Evolutionary conservation across 2,329 filamentous ascomycete species (phyloP).

Genomic region (Penicillium sp.): DNA sequence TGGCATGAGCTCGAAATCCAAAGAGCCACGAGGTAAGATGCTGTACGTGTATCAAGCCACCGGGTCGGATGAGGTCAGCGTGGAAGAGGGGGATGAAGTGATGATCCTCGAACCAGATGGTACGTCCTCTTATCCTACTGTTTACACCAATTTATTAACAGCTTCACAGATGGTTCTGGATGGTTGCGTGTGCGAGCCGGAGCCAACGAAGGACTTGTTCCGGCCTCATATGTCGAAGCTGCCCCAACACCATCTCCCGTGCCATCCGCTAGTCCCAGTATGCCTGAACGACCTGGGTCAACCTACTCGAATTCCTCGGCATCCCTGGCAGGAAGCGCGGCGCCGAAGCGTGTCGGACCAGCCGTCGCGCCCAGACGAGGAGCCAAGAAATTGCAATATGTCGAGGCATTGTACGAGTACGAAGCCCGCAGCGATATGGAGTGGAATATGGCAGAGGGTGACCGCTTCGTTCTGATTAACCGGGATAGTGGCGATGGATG

Average conservation of each 20-base stretch:
- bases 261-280: conserved; percentile 28
- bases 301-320: conserved; percentile 75
- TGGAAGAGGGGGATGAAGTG: conserved; percentile 76
- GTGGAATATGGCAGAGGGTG: conserved; percentile 86
- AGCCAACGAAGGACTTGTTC: conserved; percentile 75
- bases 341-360: conserved; percentile 79
- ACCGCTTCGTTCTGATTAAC: conserved; percentile 84
- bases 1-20: conserved; percentile 28
- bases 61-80: conserved; percentile 75
- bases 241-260: conserved; percentile 48
- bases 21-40: conserved; percentile 77
- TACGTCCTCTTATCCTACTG: conserved; percentile 49
- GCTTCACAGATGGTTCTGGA: conserved; percentile 71
- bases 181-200: conserved; percentile 83
- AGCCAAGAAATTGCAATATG: conserved; percentile 90
- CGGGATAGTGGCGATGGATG: conserved; percentile 90
- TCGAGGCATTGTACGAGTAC: conserved; percentile 91
- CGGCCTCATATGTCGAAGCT: conserved; percentile 77
- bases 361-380: conserved; percentile 86
- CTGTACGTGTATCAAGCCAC: conserved; percentile 79
- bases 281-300: conserved; percentile 62
- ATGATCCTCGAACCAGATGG: conserved; percentile 80
- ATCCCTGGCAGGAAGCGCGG: conserved; percentile 58
- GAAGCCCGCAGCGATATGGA: conserved; percentile 79
- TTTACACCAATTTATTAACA: conserved; percentile 9